phyloP scores from a whole-genome alignment of 78 protist genomes.

The Dictyostelium firmibasis region DNA sequence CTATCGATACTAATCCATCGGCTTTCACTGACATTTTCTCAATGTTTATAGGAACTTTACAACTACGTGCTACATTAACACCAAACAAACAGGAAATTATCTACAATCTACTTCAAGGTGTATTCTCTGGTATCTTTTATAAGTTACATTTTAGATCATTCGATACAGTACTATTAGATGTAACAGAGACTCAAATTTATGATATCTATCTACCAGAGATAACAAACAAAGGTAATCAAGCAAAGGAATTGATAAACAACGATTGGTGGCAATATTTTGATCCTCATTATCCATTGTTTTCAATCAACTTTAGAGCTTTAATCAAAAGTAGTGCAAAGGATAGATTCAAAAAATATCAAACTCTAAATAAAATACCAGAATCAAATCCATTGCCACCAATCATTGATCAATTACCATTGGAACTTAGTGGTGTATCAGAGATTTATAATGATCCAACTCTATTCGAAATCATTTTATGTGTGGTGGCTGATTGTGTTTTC shows the following conservation, averaged over 20 bases:
- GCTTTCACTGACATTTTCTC: constrained; percentile 62
- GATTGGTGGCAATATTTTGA: constrained; percentile 30
- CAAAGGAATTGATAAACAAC: not conserved
- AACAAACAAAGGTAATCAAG: not conserved
- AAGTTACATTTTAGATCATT: not conserved
- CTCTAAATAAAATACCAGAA: constrained; percentile 24
- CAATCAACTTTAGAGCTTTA: constrained; percentile 1
- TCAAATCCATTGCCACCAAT: constrained; percentile 53
- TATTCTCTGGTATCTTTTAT: constrained; percentile 32
- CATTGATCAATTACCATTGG: not conserved
- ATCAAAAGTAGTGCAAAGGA: not conserved
- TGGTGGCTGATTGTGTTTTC: constrained; percentile 1
- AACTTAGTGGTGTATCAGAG: not conserved
- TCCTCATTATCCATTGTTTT: constrained; percentile 47
- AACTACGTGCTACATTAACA: constrained; percentile 15
- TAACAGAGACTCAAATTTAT: not conserved
- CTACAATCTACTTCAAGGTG: constrained; percentile 22
- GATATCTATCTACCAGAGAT: not conserved
- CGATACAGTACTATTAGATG: not conserved
- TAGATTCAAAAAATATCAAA: constrained; percentile 14
- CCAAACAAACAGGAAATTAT: constrained; percentile 41
- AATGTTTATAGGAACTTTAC: constrained; percentile 23
- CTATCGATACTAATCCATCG: constrained; percentile 23
- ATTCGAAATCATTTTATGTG: constrained; percentile 42
- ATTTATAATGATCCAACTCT: constrained; percentile 62